Conservation (phyloP, 148 eudicot species). For the Cornus suecica region DNA sequence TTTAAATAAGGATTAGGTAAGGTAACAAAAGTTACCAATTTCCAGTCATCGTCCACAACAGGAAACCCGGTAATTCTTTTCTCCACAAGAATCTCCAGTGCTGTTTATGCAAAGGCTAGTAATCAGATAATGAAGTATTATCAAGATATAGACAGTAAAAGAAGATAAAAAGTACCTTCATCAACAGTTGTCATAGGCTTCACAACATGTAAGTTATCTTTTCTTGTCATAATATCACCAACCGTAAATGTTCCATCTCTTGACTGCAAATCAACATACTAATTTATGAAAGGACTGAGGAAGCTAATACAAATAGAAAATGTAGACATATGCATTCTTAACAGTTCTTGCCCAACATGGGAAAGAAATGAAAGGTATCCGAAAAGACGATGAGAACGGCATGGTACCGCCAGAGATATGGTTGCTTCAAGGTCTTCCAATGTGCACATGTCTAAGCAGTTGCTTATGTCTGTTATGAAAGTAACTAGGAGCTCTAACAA, state of each 20-base stretch:
- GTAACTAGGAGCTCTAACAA: neutral
- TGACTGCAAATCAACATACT: slow-evolving; percentile 22
- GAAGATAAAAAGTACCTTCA: slow-evolving; percentile 33
- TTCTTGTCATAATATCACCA: slow-evolving; percentile 55
- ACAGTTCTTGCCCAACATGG: neutral
- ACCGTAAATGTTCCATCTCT: slow-evolving; percentile 36
- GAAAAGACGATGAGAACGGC: neutral
- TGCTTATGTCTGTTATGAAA: neutral
- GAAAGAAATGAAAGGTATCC: neutral
- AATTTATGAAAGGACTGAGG: slow-evolving; percentile 3
- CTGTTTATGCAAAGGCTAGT: slow-evolving; percentile 23
- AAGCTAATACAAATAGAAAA: neutral
- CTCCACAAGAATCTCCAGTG: slow-evolving; percentile 52
- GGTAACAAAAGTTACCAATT: slow-evolving; percentile 54
- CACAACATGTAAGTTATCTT: slow-evolving; percentile 42
- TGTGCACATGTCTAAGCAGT: neutral
- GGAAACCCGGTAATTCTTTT: slow-evolving; percentile 70
- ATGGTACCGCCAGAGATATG: neutral
- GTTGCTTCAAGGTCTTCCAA: neutral
- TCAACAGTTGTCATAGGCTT: slow-evolving; percentile 42
- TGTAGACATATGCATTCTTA: neutral
- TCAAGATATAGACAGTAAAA: neutral
- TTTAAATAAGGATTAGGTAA: neutral
- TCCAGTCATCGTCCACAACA: slow-evolving; percentile 69
- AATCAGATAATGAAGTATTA: neutral